Evolutionary conservation across 345 rosid species (phyloP).

Genomic region (Eucalyptus marginata): DNA sequence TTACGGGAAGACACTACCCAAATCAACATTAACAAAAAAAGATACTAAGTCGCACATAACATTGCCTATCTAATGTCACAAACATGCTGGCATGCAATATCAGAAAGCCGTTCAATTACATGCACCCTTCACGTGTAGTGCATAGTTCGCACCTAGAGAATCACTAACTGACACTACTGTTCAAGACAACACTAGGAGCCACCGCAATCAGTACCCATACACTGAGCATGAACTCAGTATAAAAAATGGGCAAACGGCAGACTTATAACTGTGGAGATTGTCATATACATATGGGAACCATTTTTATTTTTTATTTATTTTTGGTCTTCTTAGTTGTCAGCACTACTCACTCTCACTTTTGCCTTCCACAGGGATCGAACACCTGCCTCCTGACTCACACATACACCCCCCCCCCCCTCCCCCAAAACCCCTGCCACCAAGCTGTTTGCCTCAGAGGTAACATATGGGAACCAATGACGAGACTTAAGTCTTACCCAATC

Average conservation of each 20-base stretch:
- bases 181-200: background rate
- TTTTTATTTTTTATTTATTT: background rate
- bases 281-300: background rate
- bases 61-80: background rate
- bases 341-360: background rate
- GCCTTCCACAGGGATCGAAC: background rate
- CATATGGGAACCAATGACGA: background rate
- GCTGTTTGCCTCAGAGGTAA: background rate
- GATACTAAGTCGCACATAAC: background rate
- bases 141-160: background rate
- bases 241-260: background rate
- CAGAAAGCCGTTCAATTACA: background rate
- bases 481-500: background rate
- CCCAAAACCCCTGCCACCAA: background rate
- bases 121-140: background rate
- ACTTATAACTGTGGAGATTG: background rate
- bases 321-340: background rate
- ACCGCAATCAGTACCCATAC: background rate
- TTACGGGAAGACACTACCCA: background rate
- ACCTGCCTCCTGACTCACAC: background rate
- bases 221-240: background rate
- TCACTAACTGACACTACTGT: background rate
- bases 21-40: background rate
- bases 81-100: background rate
- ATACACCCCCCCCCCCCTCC: fast-evolving